phyloP scores from a whole-genome alignment of 768 basidiomycete genomes.

The Omphalotus guepiniiformis region DNA sequence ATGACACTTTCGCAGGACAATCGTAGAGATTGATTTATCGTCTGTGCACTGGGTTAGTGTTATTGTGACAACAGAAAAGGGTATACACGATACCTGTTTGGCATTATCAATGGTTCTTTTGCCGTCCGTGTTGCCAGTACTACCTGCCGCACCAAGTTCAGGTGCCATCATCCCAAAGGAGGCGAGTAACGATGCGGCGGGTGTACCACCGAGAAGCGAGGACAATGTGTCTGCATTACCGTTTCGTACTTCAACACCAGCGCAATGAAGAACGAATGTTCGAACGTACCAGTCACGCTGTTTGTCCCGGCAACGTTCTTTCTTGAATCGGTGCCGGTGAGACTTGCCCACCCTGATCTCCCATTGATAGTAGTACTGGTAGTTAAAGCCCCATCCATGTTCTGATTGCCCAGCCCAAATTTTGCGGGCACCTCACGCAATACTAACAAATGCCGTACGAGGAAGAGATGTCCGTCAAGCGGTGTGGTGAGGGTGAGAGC shows the following conservation, averaged over 20 bases:
- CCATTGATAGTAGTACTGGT: conserved; percentile 58
- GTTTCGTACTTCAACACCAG: neutral
- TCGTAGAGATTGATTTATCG: conserved; percentile 8
- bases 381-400: conserved; percentile 36
- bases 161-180: conserved; percentile 1
- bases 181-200: conserved; percentile 8
- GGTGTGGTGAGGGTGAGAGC: conserved; percentile 6
- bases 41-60: neutral
- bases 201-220: conserved; percentile 3
- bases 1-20: conserved; percentile 5
- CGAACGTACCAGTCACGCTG: conserved; percentile 57
- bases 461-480: conserved; percentile 80
- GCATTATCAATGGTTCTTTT: conserved; percentile 10
- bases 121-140: neutral
- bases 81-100: conserved; percentile 2
- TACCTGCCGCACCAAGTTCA: neutral
- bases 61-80: neutral
- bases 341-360: conserved; percentile 19
- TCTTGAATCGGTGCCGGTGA: conserved; percentile 2
- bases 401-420: conserved; percentile 57
- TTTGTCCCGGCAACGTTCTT: conserved; percentile 35
- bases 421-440: conserved; percentile 86
- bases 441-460: conserved; percentile 85
- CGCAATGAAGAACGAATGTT: neutral
- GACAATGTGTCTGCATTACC: conserved; percentile 14